These are phyloP conservation scores for Butyriboletus appendiculatus DNA, from an alignment of 1,284 basidiomycete genomes.

Conservation along the genomic window DNA sequence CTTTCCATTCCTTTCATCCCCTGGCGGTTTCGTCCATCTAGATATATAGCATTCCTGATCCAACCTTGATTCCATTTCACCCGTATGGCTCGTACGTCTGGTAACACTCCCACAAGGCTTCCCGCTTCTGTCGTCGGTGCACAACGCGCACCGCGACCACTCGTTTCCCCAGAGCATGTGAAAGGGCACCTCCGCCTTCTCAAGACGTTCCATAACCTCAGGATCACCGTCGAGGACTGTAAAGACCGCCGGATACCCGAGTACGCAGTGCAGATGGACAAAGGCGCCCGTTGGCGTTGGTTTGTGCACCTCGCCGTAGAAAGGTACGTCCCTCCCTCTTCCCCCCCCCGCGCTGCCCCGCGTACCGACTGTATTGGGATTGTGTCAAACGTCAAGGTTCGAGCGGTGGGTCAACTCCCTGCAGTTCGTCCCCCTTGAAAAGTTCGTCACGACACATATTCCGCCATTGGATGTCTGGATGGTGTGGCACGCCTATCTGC, in stretches of 20 bases:
- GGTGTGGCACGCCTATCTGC: conserved; percentile 50
- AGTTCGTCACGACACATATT: conserved; percentile 32
- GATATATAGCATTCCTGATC: background rate
- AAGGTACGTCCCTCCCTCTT: conserved; percentile 17
- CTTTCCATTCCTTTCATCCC: background rate
- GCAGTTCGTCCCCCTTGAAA: conserved; percentile 21
- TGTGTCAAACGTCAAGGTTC: conserved; percentile 28
- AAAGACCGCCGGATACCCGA: conserved; percentile 29
- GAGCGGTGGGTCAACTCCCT: conserved; percentile 36
- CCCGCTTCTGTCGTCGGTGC: conserved; percentile 20
- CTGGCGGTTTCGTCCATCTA: background rate
- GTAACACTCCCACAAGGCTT: background rate
- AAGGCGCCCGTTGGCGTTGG: conserved; percentile 30
- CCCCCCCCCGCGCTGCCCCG: background rate
- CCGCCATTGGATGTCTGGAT: conserved; percentile 48
- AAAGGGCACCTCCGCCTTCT: conserved; percentile 35
- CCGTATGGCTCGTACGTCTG: conserved; percentile 5
- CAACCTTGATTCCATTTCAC: background rate
- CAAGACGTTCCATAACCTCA: conserved; percentile 28
- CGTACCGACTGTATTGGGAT: background rate
- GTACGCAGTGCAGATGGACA: conserved; percentile 28
- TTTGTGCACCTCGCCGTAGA: conserved; percentile 34
- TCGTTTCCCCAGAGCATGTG: conserved; percentile 27
- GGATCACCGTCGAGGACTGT: conserved; percentile 26
- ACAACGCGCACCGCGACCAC: conserved; percentile 15